A percentile compares a stretch with the other conserved stretches of the same genome.
These are phyloP conservation scores for Ganoderma sp. DNA, from an alignment of 1,284 basidiomycete species.

Conservation along the genomic window DNA sequence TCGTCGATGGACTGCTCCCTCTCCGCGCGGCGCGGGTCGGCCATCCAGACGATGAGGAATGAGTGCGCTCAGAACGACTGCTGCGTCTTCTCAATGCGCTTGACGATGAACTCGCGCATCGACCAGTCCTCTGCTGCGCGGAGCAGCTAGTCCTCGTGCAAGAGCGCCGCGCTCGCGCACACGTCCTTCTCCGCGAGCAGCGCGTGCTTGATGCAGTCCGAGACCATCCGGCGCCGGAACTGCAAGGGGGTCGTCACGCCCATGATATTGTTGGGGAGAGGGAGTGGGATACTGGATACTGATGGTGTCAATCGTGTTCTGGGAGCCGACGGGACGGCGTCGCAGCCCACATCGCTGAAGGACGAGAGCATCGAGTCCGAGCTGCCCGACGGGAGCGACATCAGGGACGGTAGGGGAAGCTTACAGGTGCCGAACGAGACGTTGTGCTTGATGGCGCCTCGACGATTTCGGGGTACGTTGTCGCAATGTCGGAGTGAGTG, in stretches of 20 bases:
- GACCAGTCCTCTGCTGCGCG: constrained; percentile 33
- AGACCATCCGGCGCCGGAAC: constrained; percentile 64
- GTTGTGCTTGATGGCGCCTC: no score
- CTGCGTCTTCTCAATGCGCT: constrained; percentile 42
- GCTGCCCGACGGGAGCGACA: no score
- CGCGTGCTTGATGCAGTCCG: constrained; percentile 85
- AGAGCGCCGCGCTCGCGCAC: constrained; percentile 42
- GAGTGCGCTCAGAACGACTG: constrained; percentile 42
- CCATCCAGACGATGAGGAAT: constrained; percentile 42
- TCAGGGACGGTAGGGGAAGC: no score
- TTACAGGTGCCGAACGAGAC: no score
- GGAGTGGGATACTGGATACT: no score
- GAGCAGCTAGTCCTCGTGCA: constrained; percentile 50
- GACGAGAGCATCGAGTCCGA: no score
- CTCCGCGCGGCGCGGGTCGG: constrained; percentile 33
- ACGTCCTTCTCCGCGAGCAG: constrained; percentile 50
- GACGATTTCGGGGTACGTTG: no score
- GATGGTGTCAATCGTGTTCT: no score
- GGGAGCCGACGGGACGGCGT: no score
- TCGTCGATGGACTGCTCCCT: no score
- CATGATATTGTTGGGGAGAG: constrained; percentile 31
- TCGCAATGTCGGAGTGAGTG: no score
- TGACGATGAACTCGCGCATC: constrained; percentile 39
- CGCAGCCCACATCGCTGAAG: no score
- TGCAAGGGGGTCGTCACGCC: constrained; percentile 35